A percentile compares a stretch with the other conserved stretches of the same genome.
These are phyloP conservation scores for Cenchrus fungigraminus DNA, from an alignment of 176 grass and related monocot species.

Conservation along the genomic window DNA sequence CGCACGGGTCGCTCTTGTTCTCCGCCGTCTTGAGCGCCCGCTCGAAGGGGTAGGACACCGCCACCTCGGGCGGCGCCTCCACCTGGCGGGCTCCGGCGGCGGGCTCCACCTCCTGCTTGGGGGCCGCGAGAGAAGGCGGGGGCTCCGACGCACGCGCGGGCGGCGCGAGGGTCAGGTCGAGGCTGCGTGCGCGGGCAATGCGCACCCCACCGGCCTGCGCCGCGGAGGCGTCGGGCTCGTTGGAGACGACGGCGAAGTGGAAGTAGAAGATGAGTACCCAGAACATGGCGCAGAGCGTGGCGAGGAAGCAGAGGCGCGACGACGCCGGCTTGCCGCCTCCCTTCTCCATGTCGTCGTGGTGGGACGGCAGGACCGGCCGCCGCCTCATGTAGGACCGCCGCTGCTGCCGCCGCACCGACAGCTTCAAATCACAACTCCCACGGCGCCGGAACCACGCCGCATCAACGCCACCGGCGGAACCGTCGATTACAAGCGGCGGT, in stretches of 20 bases:
- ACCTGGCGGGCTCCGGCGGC: constrained; percentile 7
- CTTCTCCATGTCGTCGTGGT: constrained; percentile 78
- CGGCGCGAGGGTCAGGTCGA: constrained; percentile 1
- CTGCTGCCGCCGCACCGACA: not conserved
- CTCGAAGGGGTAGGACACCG: constrained; percentile 60
- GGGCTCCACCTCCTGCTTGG: not conserved
- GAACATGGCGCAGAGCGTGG: constrained; percentile 76
- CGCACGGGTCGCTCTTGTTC: constrained; percentile 85
- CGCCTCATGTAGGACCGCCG: constrained; percentile 63
- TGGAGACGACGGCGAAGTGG: constrained; percentile 73
- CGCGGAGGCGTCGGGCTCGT: constrained; percentile 28
- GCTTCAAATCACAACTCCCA: not conserved
- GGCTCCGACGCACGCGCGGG: constrained; percentile 9
- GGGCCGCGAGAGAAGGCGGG: not conserved
- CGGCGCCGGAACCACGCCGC: constrained; percentile 6
- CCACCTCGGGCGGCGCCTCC: constrained; percentile 22
- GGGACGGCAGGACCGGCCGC: constrained; percentile 49
- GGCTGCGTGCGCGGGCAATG: constrained; percentile 24
- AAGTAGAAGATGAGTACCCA: constrained; percentile 97
- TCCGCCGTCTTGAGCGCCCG: constrained; percentile 71
- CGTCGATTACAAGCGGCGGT: not conserved
- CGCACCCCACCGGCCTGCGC: constrained; percentile 18
- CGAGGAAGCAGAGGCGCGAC: constrained; percentile 85
- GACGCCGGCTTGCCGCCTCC: constrained; percentile 57
- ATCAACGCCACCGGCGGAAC: not conserved